phyloP scores from a whole-genome alignment of 2,329 filamentous ascomycete species.

The Neonectria punicea region DNA sequence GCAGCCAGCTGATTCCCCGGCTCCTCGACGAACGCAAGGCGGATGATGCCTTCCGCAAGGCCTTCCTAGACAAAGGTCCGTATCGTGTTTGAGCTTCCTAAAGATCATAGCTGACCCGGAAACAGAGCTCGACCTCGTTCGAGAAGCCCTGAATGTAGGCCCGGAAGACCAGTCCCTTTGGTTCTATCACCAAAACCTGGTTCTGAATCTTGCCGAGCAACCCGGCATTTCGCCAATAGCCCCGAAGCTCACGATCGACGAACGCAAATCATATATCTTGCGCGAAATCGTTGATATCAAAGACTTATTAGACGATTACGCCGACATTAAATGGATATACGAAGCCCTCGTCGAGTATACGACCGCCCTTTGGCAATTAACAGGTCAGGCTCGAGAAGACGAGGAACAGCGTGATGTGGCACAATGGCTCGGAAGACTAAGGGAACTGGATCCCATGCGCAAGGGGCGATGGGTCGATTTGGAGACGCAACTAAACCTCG shows the following conservation, averaged over 20 bases:
- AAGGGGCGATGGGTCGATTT: constrained; percentile 80
- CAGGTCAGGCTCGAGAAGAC: constrained; percentile 52
- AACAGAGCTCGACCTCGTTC: constrained; percentile 78
- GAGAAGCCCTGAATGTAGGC: constrained; percentile 84
- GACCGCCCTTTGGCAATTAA: constrained; percentile 65
- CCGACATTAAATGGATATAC: constrained; percentile 82
- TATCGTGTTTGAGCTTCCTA: background rate
- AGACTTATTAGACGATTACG: constrained; percentile 70
- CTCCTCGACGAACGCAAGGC: constrained; percentile 78
- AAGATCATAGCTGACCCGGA: constrained; percentile 11
- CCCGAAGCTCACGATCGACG: constrained; percentile 67
- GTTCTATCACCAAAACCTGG: constrained; percentile 94
- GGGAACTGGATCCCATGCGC: constrained; percentile 78
- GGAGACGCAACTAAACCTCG: constrained; percentile 54
- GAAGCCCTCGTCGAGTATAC: constrained; percentile 84
- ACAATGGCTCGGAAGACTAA: constrained; percentile 72
- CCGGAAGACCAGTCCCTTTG: constrained; percentile 96
- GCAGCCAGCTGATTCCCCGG: constrained; percentile 83
- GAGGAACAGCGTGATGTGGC: constrained; percentile 59
- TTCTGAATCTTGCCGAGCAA: constrained; percentile 72
- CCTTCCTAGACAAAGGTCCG: constrained; percentile 77
- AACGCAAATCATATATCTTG: constrained; percentile 73
- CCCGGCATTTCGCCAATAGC: constrained; percentile 68
- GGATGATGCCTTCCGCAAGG: constrained; percentile 68
- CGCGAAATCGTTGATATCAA: constrained; percentile 80